Evolutionary conservation across 2,329 filamentous ascomycete species (phyloP).

Genomic region (Xylaria sp.): DNA sequence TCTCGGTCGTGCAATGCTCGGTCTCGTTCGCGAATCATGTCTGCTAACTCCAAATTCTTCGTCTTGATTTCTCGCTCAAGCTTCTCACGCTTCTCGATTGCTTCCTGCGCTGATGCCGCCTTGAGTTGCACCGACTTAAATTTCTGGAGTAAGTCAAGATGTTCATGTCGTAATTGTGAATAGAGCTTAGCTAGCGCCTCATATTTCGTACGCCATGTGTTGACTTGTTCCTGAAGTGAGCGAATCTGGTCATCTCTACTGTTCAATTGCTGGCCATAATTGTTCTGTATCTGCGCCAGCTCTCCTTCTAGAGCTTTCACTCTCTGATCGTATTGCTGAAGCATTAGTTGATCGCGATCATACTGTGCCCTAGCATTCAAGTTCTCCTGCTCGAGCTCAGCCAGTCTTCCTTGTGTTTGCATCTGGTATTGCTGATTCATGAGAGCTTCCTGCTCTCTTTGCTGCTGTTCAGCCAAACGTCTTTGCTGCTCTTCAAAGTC

Average conservation of each 20-base stretch:
- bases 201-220: conserved; percentile 97
- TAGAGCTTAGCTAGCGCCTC: conserved; percentile 97
- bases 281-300: conserved; percentile 82
- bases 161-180: conserved; percentile 93
- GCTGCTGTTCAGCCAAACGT: conserved; percentile 86
- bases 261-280: conserved; percentile 83
- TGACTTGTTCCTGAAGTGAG: conserved; percentile 94
- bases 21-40: conserved; percentile 98
- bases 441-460: conserved; percentile 89
- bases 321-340: conserved; percentile 94
- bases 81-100: conserved; percentile 93
- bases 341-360: conserved; percentile 95
- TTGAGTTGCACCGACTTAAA: conserved; percentile 97
- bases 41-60: conserved; percentile 97
- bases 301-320: conserved; percentile 94
- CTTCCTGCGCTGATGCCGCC: conserved; percentile 95
- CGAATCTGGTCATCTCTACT: conserved; percentile 96
- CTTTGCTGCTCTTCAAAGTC: conserved; percentile 98
- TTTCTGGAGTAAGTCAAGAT: conserved; percentile 92
- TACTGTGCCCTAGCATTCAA: conserved; percentile 94
- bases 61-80: conserved; percentile 98
- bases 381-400: conserved; percentile 95
- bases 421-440: conserved; percentile 88
- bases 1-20: conserved; percentile 94
- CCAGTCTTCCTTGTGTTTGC: conserved; percentile 94